These are phyloP conservation scores for Forsythia viridissima DNA, from an alignment of 257 asterid genomes.

Conservation along the genomic window DNA sequence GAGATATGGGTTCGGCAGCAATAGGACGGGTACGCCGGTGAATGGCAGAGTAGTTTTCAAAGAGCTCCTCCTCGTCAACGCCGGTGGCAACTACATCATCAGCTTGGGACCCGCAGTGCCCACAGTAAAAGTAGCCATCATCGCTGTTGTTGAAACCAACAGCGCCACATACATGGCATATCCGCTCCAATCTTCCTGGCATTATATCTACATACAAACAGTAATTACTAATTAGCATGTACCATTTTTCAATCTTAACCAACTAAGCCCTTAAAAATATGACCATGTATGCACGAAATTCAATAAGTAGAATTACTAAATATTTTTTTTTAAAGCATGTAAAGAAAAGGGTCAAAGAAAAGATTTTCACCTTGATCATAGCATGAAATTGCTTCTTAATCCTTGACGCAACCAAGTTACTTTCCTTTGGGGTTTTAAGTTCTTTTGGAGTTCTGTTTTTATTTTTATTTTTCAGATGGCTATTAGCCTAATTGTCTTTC, in stretches of 20 bases:
- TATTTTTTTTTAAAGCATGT: background rate
- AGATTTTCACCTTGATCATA: background rate
- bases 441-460: too few species aligned
- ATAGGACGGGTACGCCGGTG: conserved; percentile 33
- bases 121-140: conserved; percentile 64
- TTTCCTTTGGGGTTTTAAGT: too few species aligned
- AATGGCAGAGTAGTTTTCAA: conserved; percentile 32
- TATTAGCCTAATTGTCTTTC: too few species aligned
- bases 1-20: conserved; percentile 44
- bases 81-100: conserved; percentile 53
- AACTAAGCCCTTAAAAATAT: conserved; percentile 4
- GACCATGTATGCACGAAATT: background rate
- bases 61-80: conserved; percentile 49
- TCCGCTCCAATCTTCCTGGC: conserved; percentile 33
- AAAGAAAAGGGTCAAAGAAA: background rate
- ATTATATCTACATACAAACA: conserved; percentile 24
- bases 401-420: too few species aligned
- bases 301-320: background rate
- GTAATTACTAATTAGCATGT: background rate
- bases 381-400: conserved; percentile 36
- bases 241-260: background rate
- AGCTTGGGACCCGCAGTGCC: conserved; percentile 54
- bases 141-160: conserved; percentile 39
- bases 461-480: too few species aligned
- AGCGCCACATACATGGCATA: conserved; percentile 51